Percentiles rank a stretch among this genome's conserved stretches.
phyloP scores from a whole-genome alignment of 768 basidiomycete genomes.

The Trametes cubensis region DNA sequence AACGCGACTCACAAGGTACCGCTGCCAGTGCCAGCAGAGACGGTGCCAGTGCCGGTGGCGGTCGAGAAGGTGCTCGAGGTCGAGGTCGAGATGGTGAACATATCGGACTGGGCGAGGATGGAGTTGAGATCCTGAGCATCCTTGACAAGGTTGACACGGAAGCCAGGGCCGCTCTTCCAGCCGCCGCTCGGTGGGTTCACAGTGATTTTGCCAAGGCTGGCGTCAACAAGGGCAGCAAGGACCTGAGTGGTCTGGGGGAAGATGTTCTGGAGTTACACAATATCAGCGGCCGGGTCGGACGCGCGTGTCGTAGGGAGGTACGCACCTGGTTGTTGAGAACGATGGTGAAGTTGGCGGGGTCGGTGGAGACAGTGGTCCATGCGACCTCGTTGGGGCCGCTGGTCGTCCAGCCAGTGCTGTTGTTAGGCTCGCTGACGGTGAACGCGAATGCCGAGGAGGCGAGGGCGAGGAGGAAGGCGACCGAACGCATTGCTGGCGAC shows the following conservation, averaged over 20 bases:
- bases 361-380: conserved; percentile 71
- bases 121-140: conserved; percentile 46
- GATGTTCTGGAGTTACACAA: conserved; percentile 37
- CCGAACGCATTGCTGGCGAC: conserved; percentile 45
- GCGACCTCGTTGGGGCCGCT: conserved; percentile 52
- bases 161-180: conserved; percentile 64
- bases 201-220: conserved; percentile 40
- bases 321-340: conserved; percentile 67
- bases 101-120: conserved; percentile 71
- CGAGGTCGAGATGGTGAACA: conserved; percentile 53
- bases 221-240: conserved; percentile 58
- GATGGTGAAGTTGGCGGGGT: conserved; percentile 67
- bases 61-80: conserved; percentile 28
- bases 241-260: conserved; percentile 45
- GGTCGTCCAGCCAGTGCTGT: conserved; percentile 56
- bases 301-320: not conserved
- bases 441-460: conserved; percentile 66
- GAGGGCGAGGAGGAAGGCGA: conserved; percentile 46
- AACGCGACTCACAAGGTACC: conserved; percentile 17
- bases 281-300: not conserved
- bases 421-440: conserved; percentile 55
- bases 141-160: conserved; percentile 73
- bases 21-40: conserved; percentile 28
- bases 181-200: conserved; percentile 62
- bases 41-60: conserved; percentile 25